These are phyloP conservation scores for Torulaspora globosa DNA, from an alignment of 1,139 yeast genomes.

Conservation along the genomic window DNA sequence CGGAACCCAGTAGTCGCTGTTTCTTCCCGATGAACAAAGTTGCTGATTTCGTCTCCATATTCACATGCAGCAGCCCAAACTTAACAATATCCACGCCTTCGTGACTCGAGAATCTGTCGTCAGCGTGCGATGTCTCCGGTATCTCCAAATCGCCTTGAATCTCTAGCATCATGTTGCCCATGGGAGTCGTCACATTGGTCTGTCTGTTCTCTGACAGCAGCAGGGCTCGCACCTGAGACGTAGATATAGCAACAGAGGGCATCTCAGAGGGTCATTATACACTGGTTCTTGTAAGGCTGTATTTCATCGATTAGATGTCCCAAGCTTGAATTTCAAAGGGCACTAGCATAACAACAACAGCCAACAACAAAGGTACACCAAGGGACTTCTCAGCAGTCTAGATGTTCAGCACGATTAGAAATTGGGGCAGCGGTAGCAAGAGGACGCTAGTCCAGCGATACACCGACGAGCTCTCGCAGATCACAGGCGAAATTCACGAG, in stretches of 20 bases:
- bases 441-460: constrained; percentile 28
- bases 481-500: constrained; percentile 31
- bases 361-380: neutral
- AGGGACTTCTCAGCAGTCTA: neutral
- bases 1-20: constrained; percentile 58
- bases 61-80: constrained; percentile 57
- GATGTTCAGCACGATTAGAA: constrained; percentile 18
- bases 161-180: constrained; percentile 58
- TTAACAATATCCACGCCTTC: constrained; percentile 44
- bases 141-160: constrained; percentile 67
- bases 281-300: neutral
- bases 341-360: neutral
- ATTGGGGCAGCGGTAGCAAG: constrained; percentile 11
- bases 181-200: constrained; percentile 40
- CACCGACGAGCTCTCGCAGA: constrained; percentile 30
- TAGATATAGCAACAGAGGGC: constrained; percentile 31
- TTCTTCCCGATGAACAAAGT: constrained; percentile 61
- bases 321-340: constrained; percentile 6
- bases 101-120: constrained; percentile 33
- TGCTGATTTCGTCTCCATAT: constrained; percentile 46
- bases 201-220: constrained; percentile 16
- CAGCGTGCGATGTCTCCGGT: constrained; percentile 40
- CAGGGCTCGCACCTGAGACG: constrained; percentile 21
- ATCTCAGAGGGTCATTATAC: constrained; percentile 11
- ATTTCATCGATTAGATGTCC: neutral